Base-by-base conservation (phyloP, 495 filamentous ascomycete genomes). In the Immersiella caudata region DNA sequence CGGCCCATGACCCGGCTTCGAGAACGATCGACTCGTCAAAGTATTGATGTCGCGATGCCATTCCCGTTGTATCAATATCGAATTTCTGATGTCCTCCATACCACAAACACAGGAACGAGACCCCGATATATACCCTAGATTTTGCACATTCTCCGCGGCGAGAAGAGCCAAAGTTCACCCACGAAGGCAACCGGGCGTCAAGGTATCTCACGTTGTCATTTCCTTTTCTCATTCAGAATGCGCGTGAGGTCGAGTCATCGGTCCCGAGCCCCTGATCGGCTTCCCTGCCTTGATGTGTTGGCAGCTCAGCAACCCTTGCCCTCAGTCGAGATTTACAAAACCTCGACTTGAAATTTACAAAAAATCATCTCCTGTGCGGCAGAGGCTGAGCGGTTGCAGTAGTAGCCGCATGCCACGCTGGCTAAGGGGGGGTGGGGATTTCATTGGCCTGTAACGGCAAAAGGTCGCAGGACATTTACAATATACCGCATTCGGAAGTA, bases 361-460 rank as follows among this genome's bases (percentile, higher is more conserved):
- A 4, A 4, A 2, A 2, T 12, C 2, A 2, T 12, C 5, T 2
- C 11, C 5, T n/a, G n/a, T 5, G 14, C 40, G 4, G 16, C 40
- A 46, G 40, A 46, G 40, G 40, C 40, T 46, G 40, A 6, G 40
- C n/a, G 16, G 5, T 14, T 46, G 40, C 40, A 46, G 40, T 18
- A 16, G 52, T 16, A 57, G 16, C 26, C 51, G 6, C 24, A 22
- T 20, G 54, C 26, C 22, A 57, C 26, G 54, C 11, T 24, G 1
- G 54, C 16, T 7, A 8, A 18, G 11, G 14, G 20, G 54, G 54
- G 11, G 21, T 21, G 12, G 54, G 5, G 22, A 22, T 46, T 9
- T 16, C 33, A 62, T 62, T 62, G 60, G 60, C 18, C 21, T 62
- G 18, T 11, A 24, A n/a, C n/a, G n/a, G n/a, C n/a, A n/a, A n/a